phyloP scores from a whole-genome alignment of 139 green algal species.

The Auxenochlorella protothecoides region DNA sequence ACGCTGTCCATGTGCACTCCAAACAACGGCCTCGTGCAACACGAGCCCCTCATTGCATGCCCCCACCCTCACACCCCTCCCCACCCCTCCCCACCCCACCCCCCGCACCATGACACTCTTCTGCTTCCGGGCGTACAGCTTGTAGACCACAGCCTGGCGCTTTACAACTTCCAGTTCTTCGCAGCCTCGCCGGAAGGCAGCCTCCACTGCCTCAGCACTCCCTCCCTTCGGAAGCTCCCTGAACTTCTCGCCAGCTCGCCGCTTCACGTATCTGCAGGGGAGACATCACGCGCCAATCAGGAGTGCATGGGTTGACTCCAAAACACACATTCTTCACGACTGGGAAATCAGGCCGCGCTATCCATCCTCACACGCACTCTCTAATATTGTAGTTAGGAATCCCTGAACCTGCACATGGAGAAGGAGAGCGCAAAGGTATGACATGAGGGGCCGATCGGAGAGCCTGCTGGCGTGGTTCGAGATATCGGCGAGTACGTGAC shows the following conservation, averaged over 20 bases:
- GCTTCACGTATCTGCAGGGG: constrained; percentile 48
- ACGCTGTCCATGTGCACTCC: too few relatives aligned
- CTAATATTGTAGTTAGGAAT: constrained; percentile 69
- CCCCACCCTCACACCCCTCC: background rate
- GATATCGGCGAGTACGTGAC: too few relatives aligned
- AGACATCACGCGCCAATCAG: background rate
- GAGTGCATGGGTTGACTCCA: too few relatives aligned
- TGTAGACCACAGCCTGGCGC: constrained; percentile 55
- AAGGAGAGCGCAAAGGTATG: background rate
- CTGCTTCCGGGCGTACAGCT: constrained; percentile 46
- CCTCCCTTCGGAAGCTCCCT: background rate
- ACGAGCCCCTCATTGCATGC: too few relatives aligned
- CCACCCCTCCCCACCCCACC: background rate
- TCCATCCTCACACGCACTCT: constrained; percentile 28
- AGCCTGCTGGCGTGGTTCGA: too few relatives aligned
- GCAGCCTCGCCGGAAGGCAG: constrained; percentile 20
- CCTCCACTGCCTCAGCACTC: constrained; percentile 16
- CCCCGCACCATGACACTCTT: constrained; percentile 53
- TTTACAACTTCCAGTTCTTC: constrained; percentile 46
- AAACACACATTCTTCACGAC: too few relatives aligned
- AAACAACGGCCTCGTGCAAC: too few relatives aligned
- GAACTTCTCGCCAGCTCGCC: constrained; percentile 43
- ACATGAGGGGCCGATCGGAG: background rate
- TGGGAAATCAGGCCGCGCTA: too few relatives aligned
- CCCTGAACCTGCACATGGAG: constrained; percentile 26